These are phyloP conservation scores for Ogataea methanolica DNA, from an alignment of 805 yeast species.

Conservation along the genomic window DNA sequence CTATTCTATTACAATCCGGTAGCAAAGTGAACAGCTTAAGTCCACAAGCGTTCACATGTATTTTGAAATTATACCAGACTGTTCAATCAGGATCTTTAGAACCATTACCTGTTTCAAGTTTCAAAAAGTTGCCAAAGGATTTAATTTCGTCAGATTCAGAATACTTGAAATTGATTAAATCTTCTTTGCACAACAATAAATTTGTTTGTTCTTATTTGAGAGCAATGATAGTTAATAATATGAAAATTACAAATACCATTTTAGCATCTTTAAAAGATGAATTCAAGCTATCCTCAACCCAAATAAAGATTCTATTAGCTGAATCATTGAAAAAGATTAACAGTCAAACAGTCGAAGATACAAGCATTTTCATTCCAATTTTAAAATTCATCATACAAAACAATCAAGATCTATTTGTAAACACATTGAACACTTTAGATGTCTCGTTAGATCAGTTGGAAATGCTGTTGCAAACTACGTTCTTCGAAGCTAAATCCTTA, in stretches of 20 bases:
- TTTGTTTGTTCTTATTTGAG: constrained; percentile 28
- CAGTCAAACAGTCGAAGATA: constrained; percentile 6
- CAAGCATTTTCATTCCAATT: constrained; percentile 28
- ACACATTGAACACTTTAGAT: constrained; percentile 32
- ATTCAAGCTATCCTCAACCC: constrained; percentile 14
- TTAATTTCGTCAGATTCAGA: constrained; percentile 16
- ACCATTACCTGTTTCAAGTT: constrained; percentile 20
- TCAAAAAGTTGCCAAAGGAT: constrained; percentile 18
- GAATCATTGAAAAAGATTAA: constrained; percentile 18
- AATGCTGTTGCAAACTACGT: constrained; percentile 63
- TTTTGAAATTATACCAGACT: constrained; percentile 46
- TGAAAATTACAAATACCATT: constrained; percentile 5
- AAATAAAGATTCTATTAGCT: constrained; percentile 18
- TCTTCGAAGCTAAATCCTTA: constrained; percentile 25
- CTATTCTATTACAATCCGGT: constrained; percentile 37
- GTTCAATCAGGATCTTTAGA: constrained; percentile 29
- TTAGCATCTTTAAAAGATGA: constrained; percentile 8
- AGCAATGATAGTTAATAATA: constrained; percentile 16
- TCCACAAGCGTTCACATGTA: constrained; percentile 40
- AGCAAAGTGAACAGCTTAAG: constrained; percentile 16
- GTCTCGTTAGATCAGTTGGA: constrained; percentile 46
- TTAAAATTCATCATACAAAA: constrained; percentile 33
- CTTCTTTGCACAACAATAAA: constrained; percentile 15
- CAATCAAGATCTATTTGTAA: constrained; percentile 35
- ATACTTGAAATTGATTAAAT: constrained; percentile 15